phyloP scores from a whole-genome alignment of 2,329 filamentous ascomycete species.

The Ophiostoma perfectum region DNA sequence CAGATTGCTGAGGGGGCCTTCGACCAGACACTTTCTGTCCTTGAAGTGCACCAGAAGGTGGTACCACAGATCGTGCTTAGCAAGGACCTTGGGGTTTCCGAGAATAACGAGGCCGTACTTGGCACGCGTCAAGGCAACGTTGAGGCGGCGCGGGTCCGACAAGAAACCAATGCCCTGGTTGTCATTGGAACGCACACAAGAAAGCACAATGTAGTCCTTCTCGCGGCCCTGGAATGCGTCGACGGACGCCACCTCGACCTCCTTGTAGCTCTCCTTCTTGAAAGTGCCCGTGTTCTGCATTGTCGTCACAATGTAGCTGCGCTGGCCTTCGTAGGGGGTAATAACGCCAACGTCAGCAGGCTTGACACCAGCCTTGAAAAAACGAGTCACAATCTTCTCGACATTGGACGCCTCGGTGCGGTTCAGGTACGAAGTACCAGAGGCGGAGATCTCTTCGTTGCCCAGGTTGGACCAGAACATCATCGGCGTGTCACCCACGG shows the following conservation, averaged over 20 bases:
- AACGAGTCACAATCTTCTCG: conserved; percentile 95
- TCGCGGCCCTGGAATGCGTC: conserved; percentile 98
- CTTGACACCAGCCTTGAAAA: conserved; percentile 98
- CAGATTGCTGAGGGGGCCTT: conserved; percentile 91
- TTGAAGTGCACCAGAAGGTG: conserved; percentile 94
- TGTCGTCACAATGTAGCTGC: conserved; percentile 97
- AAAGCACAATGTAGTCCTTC: conserved; percentile 97
- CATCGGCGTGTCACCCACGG: conserved; percentile 89
- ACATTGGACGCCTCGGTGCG: conserved; percentile 95
- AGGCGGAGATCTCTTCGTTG: conserved; percentile 96
- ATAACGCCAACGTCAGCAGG: conserved; percentile 94
- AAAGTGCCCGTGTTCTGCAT: conserved; percentile 97
- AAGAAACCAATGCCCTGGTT: conserved; percentile 99
- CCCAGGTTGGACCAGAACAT: conserved; percentile 99
- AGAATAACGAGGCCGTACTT: conserved; percentile 96
- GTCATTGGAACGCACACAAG: conserved; percentile 96
- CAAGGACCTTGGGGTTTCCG: conserved; percentile 93
- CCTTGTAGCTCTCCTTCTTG: conserved; percentile 98
- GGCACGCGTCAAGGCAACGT: conserved; percentile 92
- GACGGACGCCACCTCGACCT: conserved; percentile 95
- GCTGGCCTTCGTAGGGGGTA: conserved; percentile 95
- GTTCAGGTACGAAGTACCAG: conserved; percentile 96
- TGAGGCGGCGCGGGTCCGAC: conserved; percentile 93
- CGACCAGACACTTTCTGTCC: conserved; percentile 90
- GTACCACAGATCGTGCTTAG: conserved; percentile 97